A percentile compares a stretch with the other conserved stretches of the same genome.
Evolutionary conservation across 805 yeast genomes (phyloP).

Genomic region (Spathaspora girioi): DNA sequence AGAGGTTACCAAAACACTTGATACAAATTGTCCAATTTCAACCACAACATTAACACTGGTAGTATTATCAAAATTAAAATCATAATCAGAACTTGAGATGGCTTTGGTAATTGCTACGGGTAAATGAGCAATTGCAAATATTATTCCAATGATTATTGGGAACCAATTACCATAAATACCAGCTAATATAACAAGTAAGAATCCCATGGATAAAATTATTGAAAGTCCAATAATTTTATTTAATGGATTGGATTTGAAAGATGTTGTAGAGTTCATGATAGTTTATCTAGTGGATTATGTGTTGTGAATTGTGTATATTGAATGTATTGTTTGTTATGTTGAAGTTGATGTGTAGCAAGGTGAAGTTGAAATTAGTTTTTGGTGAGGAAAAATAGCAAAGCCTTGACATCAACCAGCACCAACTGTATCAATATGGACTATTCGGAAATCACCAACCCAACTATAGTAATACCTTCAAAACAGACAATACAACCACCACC

Average conservation of each 20-base stretch:
- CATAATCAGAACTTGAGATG: conserved; percentile 34
- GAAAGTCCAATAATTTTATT: conserved; percentile 76
- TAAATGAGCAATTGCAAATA: conserved; percentile 39
- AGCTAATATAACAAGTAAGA: conserved; percentile 79
- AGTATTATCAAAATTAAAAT: conserved; percentile 37
- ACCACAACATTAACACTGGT: conserved; percentile 41
- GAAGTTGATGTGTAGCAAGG: neutral
- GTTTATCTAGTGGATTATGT: no score
- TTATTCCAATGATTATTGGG: conserved; percentile 65
- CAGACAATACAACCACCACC: conserved; percentile 12
- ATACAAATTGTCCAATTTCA: conserved; percentile 75
- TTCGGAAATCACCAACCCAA: conserved; percentile 9
- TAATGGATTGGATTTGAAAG: conserved; percentile 49
- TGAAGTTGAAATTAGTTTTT: neutral
- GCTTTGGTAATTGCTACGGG: conserved; percentile 35
- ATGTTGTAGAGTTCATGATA: neutral
- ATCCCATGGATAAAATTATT: conserved; percentile 81
- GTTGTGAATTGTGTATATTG: neutral
- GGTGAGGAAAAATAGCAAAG: neutral
- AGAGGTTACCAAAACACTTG: conserved; percentile 72
- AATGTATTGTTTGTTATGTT: neutral
- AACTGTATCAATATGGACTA: neutral
- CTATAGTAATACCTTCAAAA: conserved; percentile 2
- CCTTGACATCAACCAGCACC: no score
- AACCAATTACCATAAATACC: conserved; percentile 89